Evolutionary conservation across 2,329 filamentous ascomycete genomes (phyloP), one percentile per base, ranked within the genome.

Genomic region (Ophiostoma ulmi): DNA sequence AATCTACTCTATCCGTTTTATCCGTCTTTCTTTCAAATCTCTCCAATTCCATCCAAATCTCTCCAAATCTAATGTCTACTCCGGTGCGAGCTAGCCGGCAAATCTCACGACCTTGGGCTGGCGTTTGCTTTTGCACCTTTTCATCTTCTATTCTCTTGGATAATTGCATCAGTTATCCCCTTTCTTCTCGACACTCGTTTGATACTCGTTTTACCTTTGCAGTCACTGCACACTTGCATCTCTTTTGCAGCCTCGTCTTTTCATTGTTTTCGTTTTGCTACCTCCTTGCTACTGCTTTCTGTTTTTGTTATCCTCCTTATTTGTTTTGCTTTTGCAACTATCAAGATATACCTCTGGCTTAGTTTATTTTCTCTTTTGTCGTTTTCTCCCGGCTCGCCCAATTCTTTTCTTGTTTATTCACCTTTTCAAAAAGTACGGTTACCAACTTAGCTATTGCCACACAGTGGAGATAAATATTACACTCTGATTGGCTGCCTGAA

Each of bases 151-250:
- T 63, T 31, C 58, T 58, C 22, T 14, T 58, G 52, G 52, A 63
- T 41, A 35, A n/a, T 10, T 13, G 36, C 22, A 26, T 22, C 31
- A 11, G 20, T 14, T 44, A 7, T 44, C 36, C 22, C 22, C 14
- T 22, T 41, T n/a, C n/a, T 72, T 72, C 70, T 72, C 64, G 36
- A 68, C 70, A 55, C 67, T 69, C 69, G 61, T 20, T 55, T 72
- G 20, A 67, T 48, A n/a, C 41, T 39, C 36, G 26, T 31, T 61
- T 36, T 68, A 36, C 17, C 48, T 67, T 68, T 64, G 67, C 26
- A 36, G n/a, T 20, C 22, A 10, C 31, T 41, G 31, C 64, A 70
- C 55, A 67, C 36, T 52, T 39, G n/a, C 22, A 58, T 58, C 22
- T 61, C 55, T 35, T 26, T 63, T 63, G 58, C 26, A 63, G 22